Conservation (phyloP, 2,329 filamentous ascomycete genomes). For the Aspergillus pseudoglaucus region DNA sequence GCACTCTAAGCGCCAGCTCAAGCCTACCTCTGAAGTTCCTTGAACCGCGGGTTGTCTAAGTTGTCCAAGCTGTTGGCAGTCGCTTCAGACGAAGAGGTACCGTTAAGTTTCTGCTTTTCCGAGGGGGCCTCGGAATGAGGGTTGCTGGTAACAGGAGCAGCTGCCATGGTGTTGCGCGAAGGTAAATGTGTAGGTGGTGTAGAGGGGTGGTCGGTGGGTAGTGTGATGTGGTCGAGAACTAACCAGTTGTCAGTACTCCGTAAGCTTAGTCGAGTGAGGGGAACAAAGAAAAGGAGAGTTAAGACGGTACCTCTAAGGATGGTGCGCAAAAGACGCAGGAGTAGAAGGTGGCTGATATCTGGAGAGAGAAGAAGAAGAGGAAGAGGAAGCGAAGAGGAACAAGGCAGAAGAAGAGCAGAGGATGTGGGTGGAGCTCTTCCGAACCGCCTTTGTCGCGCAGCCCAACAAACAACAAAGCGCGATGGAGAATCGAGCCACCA, state of each 20-base stretch:
- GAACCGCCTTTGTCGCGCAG: constrained; percentile 23
- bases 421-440: constrained; percentile 29
- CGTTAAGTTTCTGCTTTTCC: constrained; percentile 59
- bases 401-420: constrained; percentile 8
- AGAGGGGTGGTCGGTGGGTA: not conserved
- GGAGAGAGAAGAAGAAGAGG: constrained; percentile 1
- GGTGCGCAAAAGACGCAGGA: not conserved
- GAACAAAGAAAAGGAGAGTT: not conserved
- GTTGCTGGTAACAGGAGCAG: constrained; percentile 58
- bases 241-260: not conserved
- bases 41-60: constrained; percentile 71
- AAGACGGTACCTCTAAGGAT: not conserved
- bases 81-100: constrained; percentile 33
- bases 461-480: constrained; percentile 1
- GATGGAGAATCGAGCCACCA: not conserved
- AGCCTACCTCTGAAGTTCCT: constrained; percentile 80
- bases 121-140: constrained; percentile 60
- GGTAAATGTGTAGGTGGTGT: constrained; percentile 9
- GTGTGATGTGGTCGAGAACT: not conserved
- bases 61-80: constrained; percentile 55
- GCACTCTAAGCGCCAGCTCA: too few species aligned
- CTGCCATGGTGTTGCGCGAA: constrained; percentile 47
- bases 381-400: constrained; percentile 1
- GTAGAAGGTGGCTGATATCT: not conserved
- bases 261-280: not conserved